These are phyloP conservation scores for Delitschia confertaspora DNA, from an alignment of 495 filamentous ascomycete species.

Conservation along the genomic window DNA sequence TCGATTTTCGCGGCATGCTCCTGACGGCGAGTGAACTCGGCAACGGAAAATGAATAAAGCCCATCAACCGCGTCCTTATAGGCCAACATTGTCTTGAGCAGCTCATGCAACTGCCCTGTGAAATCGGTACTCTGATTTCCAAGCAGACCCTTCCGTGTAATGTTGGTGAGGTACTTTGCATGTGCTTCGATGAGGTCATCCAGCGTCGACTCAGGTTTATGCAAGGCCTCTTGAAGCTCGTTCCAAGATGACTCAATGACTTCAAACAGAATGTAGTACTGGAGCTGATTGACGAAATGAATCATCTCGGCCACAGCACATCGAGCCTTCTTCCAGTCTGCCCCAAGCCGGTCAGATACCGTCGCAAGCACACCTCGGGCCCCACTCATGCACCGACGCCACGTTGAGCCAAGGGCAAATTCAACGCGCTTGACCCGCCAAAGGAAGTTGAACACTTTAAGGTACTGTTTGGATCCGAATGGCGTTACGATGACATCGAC, in stretches of 20 bases:
- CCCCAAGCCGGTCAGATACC: constrained; percentile 62
- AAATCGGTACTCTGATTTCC: constrained; percentile 62
- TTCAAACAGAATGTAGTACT: constrained; percentile 98
- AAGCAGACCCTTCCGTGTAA: constrained; percentile 93
- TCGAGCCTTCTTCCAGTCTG: constrained; percentile 83
- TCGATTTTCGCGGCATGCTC: constrained; percentile 69
- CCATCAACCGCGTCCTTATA: constrained; percentile 93
- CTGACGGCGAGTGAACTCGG: constrained; percentile 86
- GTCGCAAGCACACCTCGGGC: constrained; percentile 81
- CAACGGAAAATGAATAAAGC: constrained; percentile 84
- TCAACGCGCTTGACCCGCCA: constrained; percentile 98
- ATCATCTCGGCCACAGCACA: constrained; percentile 94
- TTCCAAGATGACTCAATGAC: constrained; percentile 95
- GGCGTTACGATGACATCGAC: constrained; percentile 96
- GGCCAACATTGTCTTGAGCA: constrained; percentile 86
- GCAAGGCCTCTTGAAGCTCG: constrained; percentile 68
- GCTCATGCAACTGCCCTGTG: constrained; percentile 80
- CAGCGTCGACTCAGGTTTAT: constrained; percentile 74
- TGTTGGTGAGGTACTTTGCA: constrained; percentile 77
- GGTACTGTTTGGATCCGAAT: constrained; percentile 88
- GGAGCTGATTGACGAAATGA: constrained; percentile 92
- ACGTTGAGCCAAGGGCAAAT: constrained; percentile 80
- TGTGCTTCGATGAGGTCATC: constrained; percentile 94
- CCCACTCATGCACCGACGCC: constrained; percentile 95
- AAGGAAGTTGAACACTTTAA: constrained; percentile 98